Evolutionary conservation across 2,329 filamentous ascomycete species (phyloP), one percentile per base, ranked within the genome.

Genomic region (Fonsecaea pedrosoi): DNA sequence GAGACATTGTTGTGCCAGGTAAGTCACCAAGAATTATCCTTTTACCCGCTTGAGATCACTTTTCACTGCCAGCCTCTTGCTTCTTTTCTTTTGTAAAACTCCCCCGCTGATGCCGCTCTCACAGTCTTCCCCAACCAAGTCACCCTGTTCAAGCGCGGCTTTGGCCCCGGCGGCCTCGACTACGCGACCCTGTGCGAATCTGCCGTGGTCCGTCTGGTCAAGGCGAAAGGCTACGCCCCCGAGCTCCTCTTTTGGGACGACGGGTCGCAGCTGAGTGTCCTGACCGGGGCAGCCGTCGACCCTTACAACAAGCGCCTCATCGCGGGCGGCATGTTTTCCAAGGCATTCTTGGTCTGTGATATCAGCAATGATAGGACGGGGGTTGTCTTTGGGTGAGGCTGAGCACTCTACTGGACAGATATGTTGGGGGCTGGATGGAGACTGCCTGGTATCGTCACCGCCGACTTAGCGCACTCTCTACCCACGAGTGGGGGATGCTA

Each of bases 191-290:
- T 59, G 32, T 59, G 56, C 56, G 56, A 59, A n/a, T 21, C 60
- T 18, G 60, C 60, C n/a, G 34, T 54, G 37, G 32, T 63, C 7
- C 53, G 60, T 1, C 50, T 63, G 48, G 35, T 45, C 54, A 54
- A 54, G 15, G 10, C 60, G 13, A 63, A 56, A 13, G 50, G 38
- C n/a, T 63, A 63, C 48, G 53, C 60, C 8, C 60, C 60, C 3
- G 60, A 63, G 38, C 21, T 63, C 34, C 40, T 63, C 4, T 63
- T 55, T 25, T 63, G 32, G 53, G 60, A 63, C 37, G 50, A 63
- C 25, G 60, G 60, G 3, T 57, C 60, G 13, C 48, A 40, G 18
- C n/a, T 63, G 30, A 63, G 60, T 21, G 53, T 63, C 18, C 30
- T 63, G 60, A 63, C 60, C 9, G 54, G 48, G 12, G 60, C 50